Evolutionary conservation across 306 rosid species (phyloP), one percentile per base, ranked within the genome.

Genomic region (Canavalia ensiformis): DNA sequence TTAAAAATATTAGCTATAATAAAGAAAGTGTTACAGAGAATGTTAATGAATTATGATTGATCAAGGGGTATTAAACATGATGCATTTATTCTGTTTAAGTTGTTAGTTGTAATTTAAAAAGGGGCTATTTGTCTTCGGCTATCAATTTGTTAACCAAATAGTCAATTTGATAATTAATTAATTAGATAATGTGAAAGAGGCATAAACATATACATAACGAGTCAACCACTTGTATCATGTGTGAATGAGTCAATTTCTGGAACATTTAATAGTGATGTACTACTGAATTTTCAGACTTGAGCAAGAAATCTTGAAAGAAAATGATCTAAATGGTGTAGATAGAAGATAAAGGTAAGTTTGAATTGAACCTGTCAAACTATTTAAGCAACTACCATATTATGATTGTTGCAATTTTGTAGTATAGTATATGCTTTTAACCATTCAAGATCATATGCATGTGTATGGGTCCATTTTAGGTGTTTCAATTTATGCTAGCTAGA

Each of bases 171-270:
- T 54, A 45, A 45, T 45, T 4, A 45, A 5, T 45, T 45, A 45
- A 45, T 45, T 45, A 7, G 11, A 37, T 65, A 45, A 52, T 66
- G 31, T 30, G 54, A 49, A 18, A 28, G 49, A 45, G 49, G 31
- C 30, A 41, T 29, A 28, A 13, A 0, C 31, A 0, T 31, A 50
- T 8, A 6, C 30, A 25, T 31, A 47, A 31, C 0, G 0, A 29
- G 76, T 75, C 82, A 76, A 76, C 58, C 37, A 13, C 47, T 57
- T 45, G 13, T 49, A 4, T 39, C 4, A 1, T 47, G 74, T 59
- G 87, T 39, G 79, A 84, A 84, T 54, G 85, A 50, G 71, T 62
- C 75, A 45, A 70, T 69, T 60, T 9, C n/a, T 7, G 59, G 62
- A 46, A 30, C 51, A 37, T 72, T 70, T 41, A 12, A 4, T 7